A percentile compares a stretch with the other conserved stretches of the same genome.
These are phyloP conservation scores for Ustilago cynodontis DNA, from an alignment of 1,284 basidiomycete genomes.

Conservation along the genomic window DNA sequence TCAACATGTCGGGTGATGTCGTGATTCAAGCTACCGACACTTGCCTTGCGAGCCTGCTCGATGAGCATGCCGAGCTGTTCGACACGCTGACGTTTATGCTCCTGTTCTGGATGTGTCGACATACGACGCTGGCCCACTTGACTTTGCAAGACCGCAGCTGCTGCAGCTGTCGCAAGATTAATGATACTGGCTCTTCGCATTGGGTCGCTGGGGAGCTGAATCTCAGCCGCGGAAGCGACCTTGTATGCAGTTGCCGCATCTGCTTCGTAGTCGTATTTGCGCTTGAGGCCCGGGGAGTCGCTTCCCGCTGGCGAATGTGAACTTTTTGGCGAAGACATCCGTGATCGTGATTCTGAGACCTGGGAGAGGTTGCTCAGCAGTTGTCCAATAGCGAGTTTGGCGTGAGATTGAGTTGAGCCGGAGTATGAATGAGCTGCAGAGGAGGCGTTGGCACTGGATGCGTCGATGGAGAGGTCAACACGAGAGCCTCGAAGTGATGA, in stretches of 20 bases:
- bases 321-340: conserved; percentile 30
- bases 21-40: conserved; percentile 29
- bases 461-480: conserved; percentile 28
- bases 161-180: conserved; percentile 48
- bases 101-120: conserved; percentile 34
- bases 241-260: conserved; percentile 19
- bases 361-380: conserved; percentile 37
- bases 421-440: conserved; percentile 9
- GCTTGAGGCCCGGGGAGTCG: conserved; percentile 28
- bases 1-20: conserved; percentile 31
- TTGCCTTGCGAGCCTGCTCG: conserved; percentile 50
- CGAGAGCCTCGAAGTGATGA: conserved; percentile 36
- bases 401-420: conserved; percentile 9
- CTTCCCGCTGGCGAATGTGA: conserved; percentile 17
- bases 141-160: conserved; percentile 45
- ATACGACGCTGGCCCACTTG: conserved; percentile 36
- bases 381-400: conserved; percentile 36
- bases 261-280: conserved; percentile 34
- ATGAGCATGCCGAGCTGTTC: conserved; percentile 47
- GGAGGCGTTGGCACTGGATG: conserved; percentile 6
- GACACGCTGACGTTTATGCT: conserved; percentile 50
- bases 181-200: conserved; percentile 50
- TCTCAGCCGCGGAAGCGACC: conserved; percentile 31
- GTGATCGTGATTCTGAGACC: conserved; percentile 12
- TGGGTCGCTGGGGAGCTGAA: conserved; percentile 38